These are phyloP conservation scores for Xylaria venustula DNA, from an alignment of 495 filamentous ascomycete species.

Conservation along the genomic window DNA sequence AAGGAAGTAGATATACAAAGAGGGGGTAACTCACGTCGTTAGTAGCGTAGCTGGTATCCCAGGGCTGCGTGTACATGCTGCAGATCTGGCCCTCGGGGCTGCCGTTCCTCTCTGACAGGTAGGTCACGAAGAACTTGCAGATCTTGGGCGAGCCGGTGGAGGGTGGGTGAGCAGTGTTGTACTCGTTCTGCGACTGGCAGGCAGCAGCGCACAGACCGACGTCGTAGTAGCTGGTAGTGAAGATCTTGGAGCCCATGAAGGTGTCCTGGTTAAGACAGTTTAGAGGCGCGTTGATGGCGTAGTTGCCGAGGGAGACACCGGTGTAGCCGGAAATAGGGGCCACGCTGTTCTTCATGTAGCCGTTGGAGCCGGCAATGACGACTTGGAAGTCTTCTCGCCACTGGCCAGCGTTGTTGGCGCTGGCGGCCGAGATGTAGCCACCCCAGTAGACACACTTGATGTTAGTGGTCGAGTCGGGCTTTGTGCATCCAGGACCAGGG, in stretches of 20 bases:
- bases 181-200: conserved; percentile 41
- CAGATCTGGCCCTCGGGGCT: conserved; percentile 26
- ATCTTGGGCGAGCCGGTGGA: conserved; percentile 28
- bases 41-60: conserved; percentile 22
- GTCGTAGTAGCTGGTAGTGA: conserved; percentile 39
- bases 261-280: conserved; percentile 27
- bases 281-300: conserved; percentile 42
- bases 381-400: conserved; percentile 40
- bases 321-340: conserved; percentile 29
- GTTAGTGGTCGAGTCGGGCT: conserved; percentile 48
- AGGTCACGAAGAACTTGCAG: conserved; percentile 52
- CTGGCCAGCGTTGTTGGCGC: conserved; percentile 40
- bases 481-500: conserved; percentile 36
- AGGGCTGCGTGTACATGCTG: conserved; percentile 23
- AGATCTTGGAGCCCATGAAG: conserved; percentile 44
- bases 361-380: conserved; percentile 44
- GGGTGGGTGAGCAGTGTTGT: conserved; percentile 31
- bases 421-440: conserved; percentile 23
- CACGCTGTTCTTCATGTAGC: conserved; percentile 32
- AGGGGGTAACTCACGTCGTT: conserved; percentile 19
- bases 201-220: conserved; percentile 38
- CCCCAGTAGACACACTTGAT: conserved; percentile 57
- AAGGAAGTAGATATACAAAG: not conserved
- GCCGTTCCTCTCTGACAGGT: conserved; percentile 42
- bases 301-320: conserved; percentile 33